These are phyloP conservation scores for Cutaneotrichosporon mucoides DNA, from an alignment of 1,284 basidiomycete species.

Conservation along the genomic window DNA sequence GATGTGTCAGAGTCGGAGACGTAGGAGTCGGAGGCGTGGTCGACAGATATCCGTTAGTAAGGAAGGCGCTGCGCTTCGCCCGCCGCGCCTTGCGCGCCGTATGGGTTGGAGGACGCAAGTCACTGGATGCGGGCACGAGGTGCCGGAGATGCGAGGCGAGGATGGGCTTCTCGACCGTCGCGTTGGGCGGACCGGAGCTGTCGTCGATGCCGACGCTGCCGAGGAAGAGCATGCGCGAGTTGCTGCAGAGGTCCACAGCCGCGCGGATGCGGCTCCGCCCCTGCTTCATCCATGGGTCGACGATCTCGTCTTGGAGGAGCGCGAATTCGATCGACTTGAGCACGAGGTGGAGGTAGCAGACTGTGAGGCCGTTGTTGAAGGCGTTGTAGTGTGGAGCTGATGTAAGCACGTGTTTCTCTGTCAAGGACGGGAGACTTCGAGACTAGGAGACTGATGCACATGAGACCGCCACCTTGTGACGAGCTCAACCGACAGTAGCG, in stretches of 20 bases:
- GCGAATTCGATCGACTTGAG: slow-evolving; percentile 37
- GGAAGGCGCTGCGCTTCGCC: not conserved
- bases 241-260: slow-evolving; percentile 30
- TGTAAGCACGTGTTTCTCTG: not conserved
- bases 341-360: slow-evolving; percentile 29
- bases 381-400: slow-evolving; percentile 33
- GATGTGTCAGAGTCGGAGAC: too few relatives aligned
- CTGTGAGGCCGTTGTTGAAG: slow-evolving; percentile 32
- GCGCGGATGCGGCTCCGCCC: slow-evolving; percentile 17
- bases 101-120: not conserved
- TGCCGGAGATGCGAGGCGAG: slow-evolving; percentile 25
- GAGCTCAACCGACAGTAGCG: not conserved
- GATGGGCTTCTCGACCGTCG: not conserved
- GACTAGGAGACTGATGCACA: not conserved
- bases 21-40: not conserved
- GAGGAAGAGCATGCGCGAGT: slow-evolving; percentile 35
- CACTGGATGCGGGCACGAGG: not conserved
- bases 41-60: not conserved
- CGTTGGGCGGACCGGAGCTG: slow-evolving; percentile 2
- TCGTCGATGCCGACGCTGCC: slow-evolving; percentile 23
- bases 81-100: not conserved
- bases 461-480: not conserved
- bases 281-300: slow-evolving; percentile 30
- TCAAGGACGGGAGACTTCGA: too few relatives aligned
- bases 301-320: slow-evolving; percentile 23